phyloP scores from a whole-genome alignment of 164 flowering plant species.

The Vitis labrusca region DNA sequence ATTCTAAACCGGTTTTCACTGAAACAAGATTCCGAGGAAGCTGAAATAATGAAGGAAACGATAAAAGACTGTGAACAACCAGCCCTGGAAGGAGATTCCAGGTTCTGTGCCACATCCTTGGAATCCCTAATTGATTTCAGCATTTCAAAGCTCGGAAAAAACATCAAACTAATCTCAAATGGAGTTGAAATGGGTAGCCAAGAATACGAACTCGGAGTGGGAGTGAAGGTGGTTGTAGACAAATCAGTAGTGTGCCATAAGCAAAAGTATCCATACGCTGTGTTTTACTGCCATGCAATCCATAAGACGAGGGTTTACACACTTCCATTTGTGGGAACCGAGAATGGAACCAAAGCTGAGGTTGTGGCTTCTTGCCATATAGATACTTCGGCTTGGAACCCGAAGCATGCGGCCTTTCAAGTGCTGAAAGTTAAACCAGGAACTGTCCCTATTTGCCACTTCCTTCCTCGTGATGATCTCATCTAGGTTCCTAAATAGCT shows the following conservation, averaged over 20 bases:
- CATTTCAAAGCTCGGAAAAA: too few relatives aligned
- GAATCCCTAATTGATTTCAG: too few relatives aligned
- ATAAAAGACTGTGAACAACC: constrained; percentile 12
- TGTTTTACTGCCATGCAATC: constrained; percentile 32
- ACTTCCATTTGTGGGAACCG: constrained; percentile 24
- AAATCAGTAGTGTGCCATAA: background rate
- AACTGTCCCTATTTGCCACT: constrained; percentile 39
- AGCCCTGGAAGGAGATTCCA: background rate
- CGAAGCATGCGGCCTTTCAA: constrained; percentile 35
- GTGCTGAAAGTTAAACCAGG: constrained; percentile 41
- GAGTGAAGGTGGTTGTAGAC: too few relatives aligned
- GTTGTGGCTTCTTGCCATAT: constrained; percentile 7
- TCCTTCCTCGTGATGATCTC: constrained; percentile 30
- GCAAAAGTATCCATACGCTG: constrained; percentile 27
- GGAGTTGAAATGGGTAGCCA: too few relatives aligned
- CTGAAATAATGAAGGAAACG: too few relatives aligned
- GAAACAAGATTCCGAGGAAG: too few relatives aligned
- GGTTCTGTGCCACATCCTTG: too few relatives aligned
- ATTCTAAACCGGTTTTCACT: too few relatives aligned
- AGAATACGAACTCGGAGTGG: too few relatives aligned
- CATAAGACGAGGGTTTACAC: constrained; percentile 22
- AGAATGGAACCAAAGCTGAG: constrained; percentile 27
- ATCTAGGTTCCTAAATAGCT: constrained; percentile 26
- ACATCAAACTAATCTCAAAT: too few relatives aligned
- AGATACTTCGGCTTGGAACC: background rate